Base-by-base conservation (phyloP, 306 rosid genomes). In the Lotus japonicus region DNA sequence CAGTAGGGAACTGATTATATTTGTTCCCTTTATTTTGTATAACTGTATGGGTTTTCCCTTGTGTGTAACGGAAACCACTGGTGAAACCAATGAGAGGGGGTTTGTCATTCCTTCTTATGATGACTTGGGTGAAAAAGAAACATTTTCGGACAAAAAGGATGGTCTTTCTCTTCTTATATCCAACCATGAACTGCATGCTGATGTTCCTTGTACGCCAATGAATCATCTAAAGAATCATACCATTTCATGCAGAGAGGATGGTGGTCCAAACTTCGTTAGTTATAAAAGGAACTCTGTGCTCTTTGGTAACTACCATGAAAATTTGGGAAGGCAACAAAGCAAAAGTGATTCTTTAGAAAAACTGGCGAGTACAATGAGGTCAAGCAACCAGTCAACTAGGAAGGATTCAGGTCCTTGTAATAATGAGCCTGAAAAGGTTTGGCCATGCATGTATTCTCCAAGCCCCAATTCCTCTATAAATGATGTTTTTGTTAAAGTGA, bases 1-100 rank as follows among this genome's bases (percentile, higher is more conserved):
- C 49, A 84, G 89, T 54, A 84, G 97, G 83, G 98, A 92, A 74
- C 71, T 92, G 39, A 52, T 79, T 49, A 68, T 92, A 66, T 88
- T 66, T 65, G 97, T 86, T 73, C 98, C 97, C 42, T 88, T 86
- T 80, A 82, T 92, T 69, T 76, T 92, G 71, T 92, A 90, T 79
- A 92, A 92, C 75, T 92, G 98, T 79, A 77, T 82, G 64, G 94
- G 92, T 57, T 90, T 90, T 68, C 90, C 97, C 11, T 76, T 92
- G 23, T 23, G 63, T 60, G 82, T 90, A 35, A 83, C 84, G 45
- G 91, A 90, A 72, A 70, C 83, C 64, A 75, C 79, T 18, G 73
- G 62, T 58, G 86, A 86, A 76, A 61, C 58, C 12, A 79, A 81
- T 14, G 83, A 82, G 66, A 75, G 54, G 82, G 76, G 80, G 56